phyloP scores from a whole-genome alignment of 352 stramenopile genomes.

The Globisporangium cylindrosporum region DNA sequence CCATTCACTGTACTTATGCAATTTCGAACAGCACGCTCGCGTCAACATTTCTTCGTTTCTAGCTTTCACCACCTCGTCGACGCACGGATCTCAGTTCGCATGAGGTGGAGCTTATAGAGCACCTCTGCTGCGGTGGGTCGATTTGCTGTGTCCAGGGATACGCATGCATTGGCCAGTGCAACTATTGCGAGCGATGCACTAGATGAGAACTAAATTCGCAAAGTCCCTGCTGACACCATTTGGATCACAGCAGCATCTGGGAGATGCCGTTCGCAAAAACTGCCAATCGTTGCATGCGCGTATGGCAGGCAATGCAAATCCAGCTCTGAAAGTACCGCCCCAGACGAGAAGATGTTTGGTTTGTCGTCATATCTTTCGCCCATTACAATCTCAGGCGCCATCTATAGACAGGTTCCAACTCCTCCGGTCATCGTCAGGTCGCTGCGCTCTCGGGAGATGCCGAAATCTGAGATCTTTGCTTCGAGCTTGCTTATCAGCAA shows the following conservation, averaged over 20 bases:
- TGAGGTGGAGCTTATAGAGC: conserved; percentile 34
- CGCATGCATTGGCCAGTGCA: conserved; percentile 39
- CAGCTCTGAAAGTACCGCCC: no score
- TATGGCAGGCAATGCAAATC: no score
- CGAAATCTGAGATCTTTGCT: conserved; percentile 59
- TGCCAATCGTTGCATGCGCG: no score
- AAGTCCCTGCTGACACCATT: conserved; percentile 25
- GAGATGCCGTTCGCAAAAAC: conserved; percentile 16
- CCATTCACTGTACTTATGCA: no score
- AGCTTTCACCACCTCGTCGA: no score
- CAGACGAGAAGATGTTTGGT: conserved; percentile 24
- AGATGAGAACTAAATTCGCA: conserved; percentile 29
- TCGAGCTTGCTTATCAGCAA: conserved; percentile 29
- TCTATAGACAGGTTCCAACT: conserved; percentile 37
- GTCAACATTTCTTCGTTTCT: no score
- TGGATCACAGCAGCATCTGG: conserved; percentile 31
- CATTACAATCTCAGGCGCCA: conserved; percentile 52
- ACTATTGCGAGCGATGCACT: conserved; percentile 25
- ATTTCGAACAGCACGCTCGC: no score
- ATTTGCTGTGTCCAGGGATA: conserved; percentile 35
- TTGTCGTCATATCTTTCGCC: conserved; percentile 42
- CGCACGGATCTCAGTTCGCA: conserved; percentile 1
- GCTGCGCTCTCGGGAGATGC: conserved; percentile 32
- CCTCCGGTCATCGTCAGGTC: conserved; percentile 45
- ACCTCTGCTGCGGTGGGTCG: conserved; percentile 41